Base-by-base conservation (phyloP, 1,139 yeast genomes). In the Citeromyces siamensis region DNA sequence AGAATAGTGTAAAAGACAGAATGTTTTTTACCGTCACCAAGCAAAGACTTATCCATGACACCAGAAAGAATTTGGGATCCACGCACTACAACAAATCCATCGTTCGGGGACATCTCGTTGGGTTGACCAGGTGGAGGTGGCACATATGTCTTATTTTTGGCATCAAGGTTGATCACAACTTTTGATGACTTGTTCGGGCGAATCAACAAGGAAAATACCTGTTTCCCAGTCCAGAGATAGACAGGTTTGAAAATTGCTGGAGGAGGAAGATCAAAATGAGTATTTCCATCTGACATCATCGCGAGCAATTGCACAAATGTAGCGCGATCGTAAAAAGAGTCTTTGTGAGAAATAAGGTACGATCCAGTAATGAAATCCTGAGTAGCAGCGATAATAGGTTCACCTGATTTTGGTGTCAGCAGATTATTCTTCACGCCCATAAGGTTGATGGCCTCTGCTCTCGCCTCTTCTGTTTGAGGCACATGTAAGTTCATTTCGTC, bases 401-500 rank as follows among this genome's bases (percentile, higher is more conserved):
- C 98, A 50, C 99, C 99, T 22, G 95, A 84, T 54, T 88, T 85
- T 7, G 99, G 99, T 1, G 98, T 90, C 46, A 90, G 69, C 44
- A 93, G 66, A 54, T 93, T 93, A 52, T 88, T 82, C 52, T 93
- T 93, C 34, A 93, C 98, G 37, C 98, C 98, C 99, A 93, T 93
- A 50, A 93, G 68, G 50, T 84, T 84, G 57, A 90, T 85, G 13
- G 98, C 98, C 59, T 93, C 98, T 0, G 98, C 94, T 47, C 98
- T 68, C 1, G 98, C 98, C 59, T 93, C 99, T 59, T 93, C 98
- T 1, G 98, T 90, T 60, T 93, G 99, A 2, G 98, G 98, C 33
- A 93, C 98, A 54, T 93, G 99, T 54, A 93, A 67, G 58, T 93
- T 93, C 99, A 93, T 93, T 60, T 93, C 99, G 60, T 93, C 99